These are phyloP conservation scores for Combretum micranthum DNA, from an alignment of 345 rosid genomes.

Conservation along the genomic window DNA sequence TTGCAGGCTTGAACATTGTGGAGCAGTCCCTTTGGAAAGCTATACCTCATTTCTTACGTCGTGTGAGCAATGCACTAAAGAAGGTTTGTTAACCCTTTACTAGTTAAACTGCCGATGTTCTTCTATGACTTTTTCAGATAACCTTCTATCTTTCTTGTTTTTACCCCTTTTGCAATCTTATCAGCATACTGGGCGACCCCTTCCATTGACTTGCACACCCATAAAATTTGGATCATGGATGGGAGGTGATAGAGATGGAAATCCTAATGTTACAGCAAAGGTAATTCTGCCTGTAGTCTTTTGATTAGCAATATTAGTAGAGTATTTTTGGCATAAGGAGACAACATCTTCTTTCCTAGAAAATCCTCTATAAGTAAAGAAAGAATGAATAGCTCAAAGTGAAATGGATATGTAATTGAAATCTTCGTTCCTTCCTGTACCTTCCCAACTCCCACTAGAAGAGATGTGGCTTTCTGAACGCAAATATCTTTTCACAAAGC, in stretches of 20 bases:
- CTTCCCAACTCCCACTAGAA: too few species aligned
- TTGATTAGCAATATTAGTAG: not conserved
- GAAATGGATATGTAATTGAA: too few species aligned
- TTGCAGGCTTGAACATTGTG: conserved; percentile 82
- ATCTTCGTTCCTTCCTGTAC: too few species aligned
- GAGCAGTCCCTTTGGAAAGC: conserved; percentile 99
- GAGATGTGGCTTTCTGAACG: too few species aligned
- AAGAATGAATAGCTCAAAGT: too few species aligned
- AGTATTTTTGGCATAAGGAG: not conserved
- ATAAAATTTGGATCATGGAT: conserved; percentile 95
- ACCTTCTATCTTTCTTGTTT: not conserved
- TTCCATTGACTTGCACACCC: conserved; percentile 86
- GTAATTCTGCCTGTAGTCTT: conserved; percentile 25
- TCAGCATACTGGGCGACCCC: conserved; percentile 77
- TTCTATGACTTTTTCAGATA: conserved; percentile 2
- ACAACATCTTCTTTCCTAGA: too few species aligned
- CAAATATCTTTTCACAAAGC: too few species aligned
- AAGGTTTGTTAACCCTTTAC: conserved; percentile 38
- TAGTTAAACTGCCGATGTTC: conserved; percentile 1
- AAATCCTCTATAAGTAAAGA: too few species aligned
- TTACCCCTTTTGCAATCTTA: not conserved
- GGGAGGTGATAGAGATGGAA: conserved; percentile 99
- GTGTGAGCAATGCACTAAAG: conserved; percentile 83
- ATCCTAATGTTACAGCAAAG: conserved; percentile 91
- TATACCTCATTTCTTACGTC: conserved; percentile 82